phyloP scores from a whole-genome alignment of 495 filamentous ascomycete species.

The Trichoderma asperelloides region DNA sequence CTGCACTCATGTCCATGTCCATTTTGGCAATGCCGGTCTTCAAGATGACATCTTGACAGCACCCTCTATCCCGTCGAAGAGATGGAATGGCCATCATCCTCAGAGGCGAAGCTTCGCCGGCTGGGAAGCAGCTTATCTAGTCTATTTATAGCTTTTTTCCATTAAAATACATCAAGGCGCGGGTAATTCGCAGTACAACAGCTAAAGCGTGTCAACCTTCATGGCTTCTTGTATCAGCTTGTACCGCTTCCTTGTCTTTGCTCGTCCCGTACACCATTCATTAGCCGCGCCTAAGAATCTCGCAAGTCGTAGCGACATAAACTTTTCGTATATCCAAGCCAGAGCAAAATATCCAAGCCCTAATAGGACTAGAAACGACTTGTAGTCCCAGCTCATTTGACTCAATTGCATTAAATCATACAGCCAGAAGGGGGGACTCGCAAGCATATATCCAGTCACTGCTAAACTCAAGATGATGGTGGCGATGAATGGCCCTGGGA shows the following conservation, averaged over 20 bases:
- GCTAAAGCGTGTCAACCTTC: not conserved
- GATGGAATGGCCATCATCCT: not conserved
- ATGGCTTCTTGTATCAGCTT: conserved; percentile 35
- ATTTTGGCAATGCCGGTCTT: no score
- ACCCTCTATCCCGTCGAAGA: no score
- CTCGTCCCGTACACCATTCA: conserved; percentile 41
- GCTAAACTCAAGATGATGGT: conserved; percentile 60
- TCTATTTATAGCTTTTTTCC: not conserved
- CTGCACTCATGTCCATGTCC: no score
- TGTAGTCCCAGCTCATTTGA: conserved; percentile 58
- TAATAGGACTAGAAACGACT: conserved; percentile 57
- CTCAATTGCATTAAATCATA: conserved; percentile 77
- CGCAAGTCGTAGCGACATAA: conserved; percentile 62
- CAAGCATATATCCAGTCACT: conserved; percentile 68
- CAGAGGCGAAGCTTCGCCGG: not conserved
- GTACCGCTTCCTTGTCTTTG: conserved; percentile 78
- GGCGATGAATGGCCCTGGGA: conserved; percentile 66
- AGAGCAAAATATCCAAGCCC: conserved; percentile 56
- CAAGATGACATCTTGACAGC: no score
- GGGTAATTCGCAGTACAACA: not conserved
- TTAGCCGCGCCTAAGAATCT: conserved; percentile 53
- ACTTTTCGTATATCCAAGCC: conserved; percentile 62
- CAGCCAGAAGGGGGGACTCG: conserved; percentile 60
- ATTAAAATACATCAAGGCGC: not conserved
- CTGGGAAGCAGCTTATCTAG: not conserved